Base-by-base conservation (phyloP, 2,329 filamentous ascomycete species). In the Lomentospora prolificans region DNA sequence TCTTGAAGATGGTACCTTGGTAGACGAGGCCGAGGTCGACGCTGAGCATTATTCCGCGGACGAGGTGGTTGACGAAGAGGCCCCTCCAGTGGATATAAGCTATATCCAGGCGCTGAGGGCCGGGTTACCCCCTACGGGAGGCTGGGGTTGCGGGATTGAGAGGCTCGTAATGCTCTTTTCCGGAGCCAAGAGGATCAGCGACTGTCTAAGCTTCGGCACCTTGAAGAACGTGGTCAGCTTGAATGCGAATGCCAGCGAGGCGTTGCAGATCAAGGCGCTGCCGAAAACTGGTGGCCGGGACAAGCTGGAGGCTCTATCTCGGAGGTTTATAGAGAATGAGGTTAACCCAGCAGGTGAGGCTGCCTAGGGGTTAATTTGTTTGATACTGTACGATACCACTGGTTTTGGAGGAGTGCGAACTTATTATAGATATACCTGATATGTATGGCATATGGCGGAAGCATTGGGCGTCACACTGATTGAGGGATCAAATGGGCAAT, bases 141-240 rank as follows among this genome's bases (percentile, higher is more conserved):
- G 94, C 3, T 99, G 94, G 94, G 94, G 94, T 1, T 95, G 90
- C 64, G 94, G 94, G 1, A 75, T 99, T 44, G 94, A 99, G 71
- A 78, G 94, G 55, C 74, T 99, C 54, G 86, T 90, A 36, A 99
- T 99, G 94, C 72, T 96, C 51, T 89, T 97, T 64, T 82, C 86
- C 1, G 90, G 89, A 0, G 78, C 83, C 33, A 81, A 81, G 66
- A 81, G 87, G 62, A 96, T 99, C 64, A 82, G 81, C 39, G 91
- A 97, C 70, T 90, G 92, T 17, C 72, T 97, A 64, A 84, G 85
- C 31, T 99, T 99, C 74, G 94, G 94, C 1, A 95, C 82, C 56
- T 69, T 99, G 72, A 82, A 84, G 66, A 83, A 86, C 60, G 80
- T 86, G 3, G 76, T 84, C 10, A 76, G 75, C 44, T 33, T 55